phyloP scores from a whole-genome alignment of 345 rosid genomes.

The Brassica juncea region DNA sequence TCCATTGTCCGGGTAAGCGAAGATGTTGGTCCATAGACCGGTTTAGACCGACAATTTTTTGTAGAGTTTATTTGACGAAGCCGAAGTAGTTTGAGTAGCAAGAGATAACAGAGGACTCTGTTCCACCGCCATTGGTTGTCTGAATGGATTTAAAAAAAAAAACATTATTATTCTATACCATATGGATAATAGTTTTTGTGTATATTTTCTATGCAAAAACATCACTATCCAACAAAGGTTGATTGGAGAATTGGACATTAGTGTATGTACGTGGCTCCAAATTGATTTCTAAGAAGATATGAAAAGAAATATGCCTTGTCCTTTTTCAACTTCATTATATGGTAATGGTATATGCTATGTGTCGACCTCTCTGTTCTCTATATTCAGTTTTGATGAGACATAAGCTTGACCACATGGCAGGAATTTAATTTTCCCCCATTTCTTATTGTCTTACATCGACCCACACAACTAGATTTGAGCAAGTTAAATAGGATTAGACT shows the following conservation, averaged over 20 bases:
- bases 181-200: background rate
- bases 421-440: background rate
- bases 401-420: constrained; percentile 23
- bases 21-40: background rate
- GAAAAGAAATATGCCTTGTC: constrained; percentile 3
- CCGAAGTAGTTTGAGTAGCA: constrained; percentile 91
- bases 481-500: constrained; percentile 20
- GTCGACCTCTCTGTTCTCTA: constrained; percentile 17
- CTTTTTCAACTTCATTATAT: constrained; percentile 15
- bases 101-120: constrained; percentile 64
- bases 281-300: constrained; percentile 1
- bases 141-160: constrained; percentile 58
- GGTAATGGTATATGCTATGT: constrained; percentile 5
- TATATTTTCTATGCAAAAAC: background rate
- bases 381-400: constrained; percentile 28
- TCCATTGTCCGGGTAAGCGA: background rate
- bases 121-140: constrained; percentile 88
- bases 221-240: constrained; percentile 17
- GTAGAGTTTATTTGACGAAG: constrained; percentile 48
- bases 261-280: constrained; percentile 8
- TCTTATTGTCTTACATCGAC: background rate
- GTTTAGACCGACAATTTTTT: background rate
- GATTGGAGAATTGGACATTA: constrained; percentile 18
- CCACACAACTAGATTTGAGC: constrained; percentile 2
- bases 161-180: background rate